A percentile compares a stretch with the other conserved stretches of the same genome.
These are phyloP conservation scores for Hericium coralloides DNA, from an alignment of 768 basidiomycete species.

Conservation along the genomic window DNA sequence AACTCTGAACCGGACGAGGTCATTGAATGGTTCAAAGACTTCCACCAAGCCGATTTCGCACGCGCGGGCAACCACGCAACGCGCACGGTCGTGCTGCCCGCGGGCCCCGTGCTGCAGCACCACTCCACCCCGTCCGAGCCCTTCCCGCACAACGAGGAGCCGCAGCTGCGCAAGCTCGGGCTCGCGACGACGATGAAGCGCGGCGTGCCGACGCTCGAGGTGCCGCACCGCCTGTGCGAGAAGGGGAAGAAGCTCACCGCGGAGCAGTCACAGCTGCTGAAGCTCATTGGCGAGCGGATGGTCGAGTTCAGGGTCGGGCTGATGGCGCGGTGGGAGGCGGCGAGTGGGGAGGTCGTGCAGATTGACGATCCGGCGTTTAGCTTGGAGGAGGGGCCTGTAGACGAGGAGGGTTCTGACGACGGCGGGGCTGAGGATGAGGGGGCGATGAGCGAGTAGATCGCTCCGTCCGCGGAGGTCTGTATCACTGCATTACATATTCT, in stretches of 20 bases:
- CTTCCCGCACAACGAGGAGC: slow-evolving; percentile 96
- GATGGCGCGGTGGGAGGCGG: slow-evolving; percentile 63
- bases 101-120: slow-evolving; percentile 76
- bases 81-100: slow-evolving; percentile 66
- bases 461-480: neutral
- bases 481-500: neutral
- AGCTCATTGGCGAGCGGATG: slow-evolving; percentile 86
- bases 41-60: slow-evolving; percentile 85
- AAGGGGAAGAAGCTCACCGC: slow-evolving; percentile 69
- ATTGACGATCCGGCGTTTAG: slow-evolving; percentile 37
- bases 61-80: slow-evolving; percentile 77
- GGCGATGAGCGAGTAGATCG: slow-evolving; percentile 42
- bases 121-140: slow-evolving; percentile 78
- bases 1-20: slow-evolving; percentile 86
- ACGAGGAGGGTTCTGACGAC: slow-evolving; percentile 22
- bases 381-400: slow-evolving; percentile 12
- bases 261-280: slow-evolving; percentile 90
- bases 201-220: slow-evolving; percentile 79
- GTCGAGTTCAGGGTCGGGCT: slow-evolving; percentile 73
- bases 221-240: slow-evolving; percentile 78
- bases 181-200: slow-evolving; percentile 74
- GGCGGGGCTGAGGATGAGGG: slow-evolving; percentile 22
- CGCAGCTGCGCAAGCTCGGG: slow-evolving; percentile 89
- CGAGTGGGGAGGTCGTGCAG: slow-evolving; percentile 54
- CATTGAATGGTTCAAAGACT: slow-evolving; percentile 88